These are phyloP conservation scores for Teratosphaeria zuluensis DNA, from an alignment of 2,329 filamentous ascomycete genomes.

Conservation along the genomic window DNA sequence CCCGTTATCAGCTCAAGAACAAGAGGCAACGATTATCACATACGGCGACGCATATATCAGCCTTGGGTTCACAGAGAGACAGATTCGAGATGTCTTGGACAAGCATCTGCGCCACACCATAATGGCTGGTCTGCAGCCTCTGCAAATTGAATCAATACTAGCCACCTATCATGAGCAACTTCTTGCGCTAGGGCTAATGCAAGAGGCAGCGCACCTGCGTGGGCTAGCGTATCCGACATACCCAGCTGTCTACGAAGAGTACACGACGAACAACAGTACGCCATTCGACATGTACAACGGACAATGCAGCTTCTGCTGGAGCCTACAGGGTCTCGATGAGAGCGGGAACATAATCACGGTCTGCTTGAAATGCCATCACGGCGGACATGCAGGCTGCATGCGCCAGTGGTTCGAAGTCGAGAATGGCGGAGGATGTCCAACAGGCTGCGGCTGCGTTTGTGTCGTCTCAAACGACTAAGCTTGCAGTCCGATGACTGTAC, in stretches of 20 bases:
- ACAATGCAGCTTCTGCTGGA: constrained; percentile 36
- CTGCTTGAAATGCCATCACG: constrained; percentile 53
- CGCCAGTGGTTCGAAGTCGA: constrained; percentile 45
- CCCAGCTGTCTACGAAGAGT: constrained; percentile 48
- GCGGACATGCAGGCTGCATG: constrained; percentile 49
- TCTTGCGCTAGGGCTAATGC: constrained; percentile 36
- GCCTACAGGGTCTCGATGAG: constrained; percentile 30
- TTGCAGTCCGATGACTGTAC: background rate
- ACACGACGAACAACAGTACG: constrained; percentile 44
- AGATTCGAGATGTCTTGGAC: constrained; percentile 32
- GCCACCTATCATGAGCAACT: constrained; percentile 50
- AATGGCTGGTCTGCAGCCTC: constrained; percentile 36
- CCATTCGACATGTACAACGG: constrained; percentile 36
- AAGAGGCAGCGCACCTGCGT: constrained; percentile 47
- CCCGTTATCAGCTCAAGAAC: constrained; percentile 19
- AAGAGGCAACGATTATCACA: constrained; percentile 26
- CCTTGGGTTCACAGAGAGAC: constrained; percentile 28
- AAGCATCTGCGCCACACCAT: constrained; percentile 31
- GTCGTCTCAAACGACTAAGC: constrained; percentile 23
- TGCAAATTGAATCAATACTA: constrained; percentile 47
- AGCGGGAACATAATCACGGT: constrained; percentile 25
- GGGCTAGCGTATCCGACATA: constrained; percentile 46
- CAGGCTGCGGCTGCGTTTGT: constrained; percentile 46
- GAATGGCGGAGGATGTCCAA: constrained; percentile 47
- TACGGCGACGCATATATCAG: constrained; percentile 32